Conservation (phyloP, 2,329 filamentous ascomycete genomes). For the Massarina eburnea region DNA sequence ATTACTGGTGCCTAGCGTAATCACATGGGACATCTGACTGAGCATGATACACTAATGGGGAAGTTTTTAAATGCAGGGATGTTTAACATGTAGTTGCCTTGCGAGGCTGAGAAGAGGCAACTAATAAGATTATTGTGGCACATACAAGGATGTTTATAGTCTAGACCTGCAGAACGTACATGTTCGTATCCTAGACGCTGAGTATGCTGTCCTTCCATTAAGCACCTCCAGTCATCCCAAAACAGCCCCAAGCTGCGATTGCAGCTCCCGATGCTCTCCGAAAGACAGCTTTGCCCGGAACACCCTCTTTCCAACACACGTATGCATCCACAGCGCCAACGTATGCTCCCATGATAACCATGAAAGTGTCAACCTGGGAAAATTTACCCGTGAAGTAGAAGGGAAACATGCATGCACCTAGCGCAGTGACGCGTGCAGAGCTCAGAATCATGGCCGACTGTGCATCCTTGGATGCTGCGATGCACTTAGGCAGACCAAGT, state of each 20-base stretch:
- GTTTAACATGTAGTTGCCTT: too few relatives aligned
- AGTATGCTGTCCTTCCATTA: too few relatives aligned
- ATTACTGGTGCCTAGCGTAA: too few relatives aligned
- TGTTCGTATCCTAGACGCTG: too few relatives aligned
- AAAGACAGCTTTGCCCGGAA: slow-evolving; percentile 19
- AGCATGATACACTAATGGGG: too few relatives aligned
- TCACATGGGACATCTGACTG: too few relatives aligned
- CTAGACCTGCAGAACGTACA: too few relatives aligned
- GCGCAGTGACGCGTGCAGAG: slow-evolving; percentile 12
- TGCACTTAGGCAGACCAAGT: slow-evolving; percentile 37
- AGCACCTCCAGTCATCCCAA: too few relatives aligned
- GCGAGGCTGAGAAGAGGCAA: too few relatives aligned
- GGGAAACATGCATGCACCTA: slow-evolving; percentile 10
- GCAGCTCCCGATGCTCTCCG: slow-evolving; percentile 14
- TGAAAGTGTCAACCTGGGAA: slow-evolving; percentile 19
- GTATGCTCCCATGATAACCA: slow-evolving; percentile 11
- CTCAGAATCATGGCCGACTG: slow-evolving; percentile 33
- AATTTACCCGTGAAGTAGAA: slow-evolving; percentile 25
- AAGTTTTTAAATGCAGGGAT: too few relatives aligned
- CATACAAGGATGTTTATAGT: too few relatives aligned
- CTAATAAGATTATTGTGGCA: too few relatives aligned
- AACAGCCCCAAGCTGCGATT: slow-evolving; percentile 24
- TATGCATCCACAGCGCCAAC: slow-evolving; percentile 12
- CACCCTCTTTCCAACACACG: slow-evolving; percentile 23
- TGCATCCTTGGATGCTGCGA: slow-evolving; percentile 33